Evolutionary conservation across 805 yeast genomes (phyloP).

Genomic region (Ogataea ganodermae): DNA sequence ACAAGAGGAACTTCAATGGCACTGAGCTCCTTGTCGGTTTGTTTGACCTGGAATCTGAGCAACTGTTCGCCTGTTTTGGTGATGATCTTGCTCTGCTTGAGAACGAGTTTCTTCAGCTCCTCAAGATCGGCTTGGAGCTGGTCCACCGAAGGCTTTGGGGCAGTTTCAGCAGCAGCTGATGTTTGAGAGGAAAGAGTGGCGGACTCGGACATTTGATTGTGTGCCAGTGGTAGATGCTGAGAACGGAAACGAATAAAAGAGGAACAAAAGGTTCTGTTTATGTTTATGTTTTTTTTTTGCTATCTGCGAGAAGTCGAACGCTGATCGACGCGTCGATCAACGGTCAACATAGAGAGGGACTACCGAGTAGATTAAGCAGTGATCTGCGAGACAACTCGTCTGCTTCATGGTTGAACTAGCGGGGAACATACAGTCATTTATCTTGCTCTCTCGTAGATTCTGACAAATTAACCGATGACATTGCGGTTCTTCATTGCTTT

Average conservation of each 20-base stretch:
- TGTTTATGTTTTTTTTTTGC: neutral
- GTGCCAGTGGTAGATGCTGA: neutral
- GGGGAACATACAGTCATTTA: no score
- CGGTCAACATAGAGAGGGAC: neutral
- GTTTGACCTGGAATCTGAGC: constrained; percentile 65
- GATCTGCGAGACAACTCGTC: no score
- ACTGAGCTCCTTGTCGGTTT: constrained; percentile 38
- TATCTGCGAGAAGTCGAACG: neutral
- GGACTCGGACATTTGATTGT: neutral
- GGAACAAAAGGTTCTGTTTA: neutral
- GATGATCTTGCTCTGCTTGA: constrained; percentile 65
- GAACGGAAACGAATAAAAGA: neutral
- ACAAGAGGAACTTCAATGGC: constrained; percentile 26
- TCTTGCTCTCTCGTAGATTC: no score
- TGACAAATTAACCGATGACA: no score
- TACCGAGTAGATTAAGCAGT: no score
- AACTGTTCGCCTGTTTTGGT: constrained; percentile 81
- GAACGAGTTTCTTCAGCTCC: constrained; percentile 53
- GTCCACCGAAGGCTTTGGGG: constrained; percentile 21
- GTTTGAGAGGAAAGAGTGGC: neutral
- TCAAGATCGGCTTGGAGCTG: constrained; percentile 48
- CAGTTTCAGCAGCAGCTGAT: neutral
- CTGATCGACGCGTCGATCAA: constrained; percentile 2
- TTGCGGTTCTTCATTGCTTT: no score
- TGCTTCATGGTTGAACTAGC: no score